Base-by-base conservation (phyloP, 2,329 filamentous ascomycete species). In the Cercospora zeae-maydis region DNA sequence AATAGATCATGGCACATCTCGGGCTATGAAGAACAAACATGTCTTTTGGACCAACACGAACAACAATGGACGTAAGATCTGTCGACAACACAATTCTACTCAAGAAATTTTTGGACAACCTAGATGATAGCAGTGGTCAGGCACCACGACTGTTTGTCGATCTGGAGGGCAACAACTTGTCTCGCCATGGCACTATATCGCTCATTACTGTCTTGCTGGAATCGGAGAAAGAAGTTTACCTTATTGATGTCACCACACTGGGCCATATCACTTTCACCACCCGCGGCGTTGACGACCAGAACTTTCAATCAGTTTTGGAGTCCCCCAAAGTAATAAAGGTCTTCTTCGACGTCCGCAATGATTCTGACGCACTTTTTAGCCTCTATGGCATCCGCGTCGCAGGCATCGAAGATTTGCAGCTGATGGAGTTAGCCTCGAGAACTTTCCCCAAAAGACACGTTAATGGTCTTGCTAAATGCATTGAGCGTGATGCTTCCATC, bases 301-400 rank as follows among this genome's bases (percentile, higher is more conserved):
- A 65, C 1, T 63, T 76, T 1, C 78, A 79, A 63, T 49, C 53
- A 0, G 77, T 86, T 9, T 70, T 86, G 0, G 80, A 86, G 70
- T 78, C 75, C 0, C 6, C 64, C 0, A 8, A 52, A 0, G 79
- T 82, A 14, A 71, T 74, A 0, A 86, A 87, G 66, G 80, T 82
- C 31, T 78, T 87, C 63, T 87, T 86, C 67, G 84, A 88, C 63
- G 76, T 87, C 14, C 81, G 84, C 2, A 83, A 82, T 65, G 83
- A 86, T 67, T 83, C 84, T 3, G 83, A 78, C 0, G 69, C 70
- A 0, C 45, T 49, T 27, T 49, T 76, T 68, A 69, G 47, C 49
- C 80, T 78, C 34, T 85, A 74, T 64, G 42, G 69, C 0, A 75
- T 87, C 63, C 24, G 61, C 0, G 67, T 87, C 0, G 62, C 66